phyloP scores from a whole-genome alignment of 169 alveolate genomes.

The Plasmodium gallinaceum region DNA sequence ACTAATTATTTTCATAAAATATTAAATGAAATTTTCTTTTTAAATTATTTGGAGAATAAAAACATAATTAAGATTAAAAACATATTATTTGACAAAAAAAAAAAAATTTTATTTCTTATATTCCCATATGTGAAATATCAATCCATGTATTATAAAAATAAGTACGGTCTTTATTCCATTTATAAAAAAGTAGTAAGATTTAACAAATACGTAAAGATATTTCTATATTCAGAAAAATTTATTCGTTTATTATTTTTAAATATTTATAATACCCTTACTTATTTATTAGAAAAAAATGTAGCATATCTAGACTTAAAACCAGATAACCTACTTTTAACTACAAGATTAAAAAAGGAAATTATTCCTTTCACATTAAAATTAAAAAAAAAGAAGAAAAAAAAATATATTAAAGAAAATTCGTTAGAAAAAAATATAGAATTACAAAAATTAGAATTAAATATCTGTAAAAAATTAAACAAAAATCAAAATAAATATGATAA shows the following conservation, averaged over 20 bases:
- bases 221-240: constrained; percentile 60
- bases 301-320: constrained; percentile 68
- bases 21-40: constrained; percentile 53
- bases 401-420: constrained; percentile 1
- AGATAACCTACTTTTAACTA: constrained; percentile 51
- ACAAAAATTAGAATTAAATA: neutral
- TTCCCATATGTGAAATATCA: constrained; percentile 50
- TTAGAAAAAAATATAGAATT: constrained; percentile 1
- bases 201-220: constrained; percentile 9
- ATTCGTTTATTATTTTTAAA: constrained; percentile 37
- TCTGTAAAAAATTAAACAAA: constrained; percentile 14
- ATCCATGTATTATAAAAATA: constrained; percentile 70
- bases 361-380: constrained; percentile 20
- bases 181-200: constrained; percentile 9
- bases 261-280: constrained; percentile 34
- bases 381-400: constrained; percentile 24
- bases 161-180: constrained; percentile 34
- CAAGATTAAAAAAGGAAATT: constrained; percentile 16
- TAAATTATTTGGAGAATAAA: constrained; percentile 53
- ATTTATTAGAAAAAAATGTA: constrained; percentile 52
- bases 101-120: constrained; percentile 24
- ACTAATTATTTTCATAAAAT: constrained; percentile 55
- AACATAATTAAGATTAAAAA: constrained; percentile 57
- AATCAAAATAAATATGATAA: neutral
- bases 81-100: constrained; percentile 47